Base-by-base conservation (phyloP, 345 rosid genomes). In the Corchorus capsularis region DNA sequence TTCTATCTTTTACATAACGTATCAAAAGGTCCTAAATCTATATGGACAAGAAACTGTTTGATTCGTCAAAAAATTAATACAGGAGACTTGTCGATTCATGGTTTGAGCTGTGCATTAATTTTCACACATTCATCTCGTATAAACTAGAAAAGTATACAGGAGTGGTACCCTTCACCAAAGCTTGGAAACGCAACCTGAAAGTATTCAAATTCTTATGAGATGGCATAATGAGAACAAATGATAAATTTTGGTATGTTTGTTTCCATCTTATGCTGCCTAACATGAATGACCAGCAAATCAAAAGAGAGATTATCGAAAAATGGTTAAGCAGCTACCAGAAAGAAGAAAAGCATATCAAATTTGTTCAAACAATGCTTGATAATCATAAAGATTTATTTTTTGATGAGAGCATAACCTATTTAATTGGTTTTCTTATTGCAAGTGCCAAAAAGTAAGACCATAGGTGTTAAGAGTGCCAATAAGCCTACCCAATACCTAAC, bases 141-240 rank as follows among this genome's bases (percentile, higher is more conserved):
- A 4, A 97, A 93, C 82, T 91, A 91, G 87, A 96, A 96, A 75
- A 93, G 95, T 50, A 90, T 89, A 0, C 97, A 77, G 0, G 99
- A 93, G 43, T 92, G 88, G 54, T 96, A 93, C 63, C 97, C 86
- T 75, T 96, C 99, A 3, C 99, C 97, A 11, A 96, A 92, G 88
- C 98, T 96, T 2, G 98, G 99, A 61, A 96, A 92, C 61, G 92
- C 94, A 78, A 92, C 98, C 99, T 93, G 90, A 72, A 72, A 72
- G 37, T 49, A 74, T 32, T 47, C 17, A 63, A n/a, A 71, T 5
- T 3, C 69, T 64, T 2, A 19, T 2, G 16, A 64, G 69, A 41
- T 10, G n/a, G 15, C 16, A 12, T 13, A 15, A 52, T 16, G 16
- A 4, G n/a, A n/a, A n/a, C n/a, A n/a, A n/a, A n/a, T n/a, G 17